A percentile compares a stretch with the other conserved stretches of the same genome.
These are phyloP conservation scores for Cercophora sp. DNA, from an alignment of 495 filamentous ascomycete genomes.

Conservation along the genomic window DNA sequence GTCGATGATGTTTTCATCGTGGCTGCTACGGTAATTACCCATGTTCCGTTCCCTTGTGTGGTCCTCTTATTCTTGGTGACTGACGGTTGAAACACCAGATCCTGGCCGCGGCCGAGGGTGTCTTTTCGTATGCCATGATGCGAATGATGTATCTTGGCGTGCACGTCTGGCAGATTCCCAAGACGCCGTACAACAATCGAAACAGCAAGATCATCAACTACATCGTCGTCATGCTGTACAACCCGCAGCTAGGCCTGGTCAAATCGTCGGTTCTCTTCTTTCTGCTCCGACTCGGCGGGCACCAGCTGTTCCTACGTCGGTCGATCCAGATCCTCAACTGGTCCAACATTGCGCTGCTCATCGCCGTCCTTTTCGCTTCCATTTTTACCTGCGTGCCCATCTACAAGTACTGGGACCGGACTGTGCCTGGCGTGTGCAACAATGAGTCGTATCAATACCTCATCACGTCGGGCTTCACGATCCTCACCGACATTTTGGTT, in stretches of 20 bases:
- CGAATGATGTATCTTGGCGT: slow-evolving; percentile 13
- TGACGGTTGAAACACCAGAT: no score
- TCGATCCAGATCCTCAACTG: slow-evolving; percentile 38
- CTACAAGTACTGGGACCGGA: slow-evolving; percentile 37
- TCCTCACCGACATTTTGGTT: slow-evolving; percentile 46
- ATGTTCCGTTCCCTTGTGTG: no score
- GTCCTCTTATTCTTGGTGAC: no score
- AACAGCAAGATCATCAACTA: slow-evolving; percentile 11
- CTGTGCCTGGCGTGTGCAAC: slow-evolving; percentile 40
- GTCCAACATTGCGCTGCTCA: slow-evolving; percentile 39
- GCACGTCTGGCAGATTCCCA: slow-evolving; percentile 12
- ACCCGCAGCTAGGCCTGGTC: slow-evolving; percentile 39
- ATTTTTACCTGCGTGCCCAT: slow-evolving; percentile 51
- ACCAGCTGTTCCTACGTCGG: slow-evolving; percentile 19
- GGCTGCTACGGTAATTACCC: neutral
- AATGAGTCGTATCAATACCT: slow-evolving; percentile 41
- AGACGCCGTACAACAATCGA: neutral
- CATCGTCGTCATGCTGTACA: slow-evolving; percentile 21
- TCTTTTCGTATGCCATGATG: slow-evolving; percentile 17
- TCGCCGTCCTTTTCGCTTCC: slow-evolving; percentile 46
- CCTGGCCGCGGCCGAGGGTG: slow-evolving; percentile 8
- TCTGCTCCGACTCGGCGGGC: slow-evolving; percentile 41
- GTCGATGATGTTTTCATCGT: slow-evolving; percentile 12
- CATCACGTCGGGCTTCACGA: slow-evolving; percentile 38
- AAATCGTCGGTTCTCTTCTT: slow-evolving; percentile 52